A percentile compares a stretch with the other conserved stretches of the same genome.
Conservation (phyloP, 2,329 filamentous ascomycete species). For the Pestalotiopsis sp. region DNA sequence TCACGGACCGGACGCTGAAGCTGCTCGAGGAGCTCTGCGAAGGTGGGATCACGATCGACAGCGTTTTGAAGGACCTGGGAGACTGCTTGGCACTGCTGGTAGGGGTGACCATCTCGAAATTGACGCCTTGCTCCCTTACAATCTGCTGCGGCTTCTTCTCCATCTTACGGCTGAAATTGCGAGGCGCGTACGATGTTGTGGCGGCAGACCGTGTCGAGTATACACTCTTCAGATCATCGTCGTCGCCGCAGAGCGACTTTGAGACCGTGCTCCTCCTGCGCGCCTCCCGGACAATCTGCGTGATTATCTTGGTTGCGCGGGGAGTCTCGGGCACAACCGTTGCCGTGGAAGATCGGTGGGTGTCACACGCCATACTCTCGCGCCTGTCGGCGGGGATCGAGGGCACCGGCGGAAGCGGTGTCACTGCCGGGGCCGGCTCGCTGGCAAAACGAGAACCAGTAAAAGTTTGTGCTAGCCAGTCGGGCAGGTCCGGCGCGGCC, state of each 20-base stretch:
- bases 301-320: background rate
- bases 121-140: background rate
- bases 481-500: background rate
- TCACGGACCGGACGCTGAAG: background rate
- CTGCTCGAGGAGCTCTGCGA: conserved; percentile 2
- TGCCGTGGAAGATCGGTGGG: background rate
- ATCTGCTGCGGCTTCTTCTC: background rate
- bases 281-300: background rate
- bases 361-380: background rate
- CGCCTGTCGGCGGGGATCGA: background rate
- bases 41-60: background rate
- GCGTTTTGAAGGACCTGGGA: background rate
- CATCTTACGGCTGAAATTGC: background rate
- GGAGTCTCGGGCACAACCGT: background rate
- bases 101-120: conserved; percentile 8
- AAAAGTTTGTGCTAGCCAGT: background rate
- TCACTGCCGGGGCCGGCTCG: too few relatives aligned
- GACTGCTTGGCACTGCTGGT: background rate
- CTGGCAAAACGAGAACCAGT: background rate
- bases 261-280: background rate
- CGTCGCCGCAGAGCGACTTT: background rate
- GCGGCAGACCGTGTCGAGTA: background rate
- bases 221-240: background rate
- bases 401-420: background rate
- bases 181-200: conserved; percentile 3